phyloP scores from a whole-genome alignment of 2,329 filamentous ascomycete genomes.

The Monilinia fructigena region DNA sequence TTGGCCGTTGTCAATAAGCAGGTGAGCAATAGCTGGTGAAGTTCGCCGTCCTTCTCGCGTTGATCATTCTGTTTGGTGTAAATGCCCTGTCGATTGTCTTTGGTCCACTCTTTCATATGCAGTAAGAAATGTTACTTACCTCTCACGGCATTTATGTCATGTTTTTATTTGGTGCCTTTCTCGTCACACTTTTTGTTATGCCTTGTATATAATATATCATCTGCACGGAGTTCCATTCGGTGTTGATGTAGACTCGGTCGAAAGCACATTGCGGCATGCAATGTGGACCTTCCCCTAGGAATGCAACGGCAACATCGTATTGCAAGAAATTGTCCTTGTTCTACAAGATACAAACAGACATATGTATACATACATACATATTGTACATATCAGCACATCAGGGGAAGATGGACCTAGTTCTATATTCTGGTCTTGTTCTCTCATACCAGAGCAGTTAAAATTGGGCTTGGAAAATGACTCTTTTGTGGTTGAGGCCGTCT shows the following conservation, averaged over 20 bases:
- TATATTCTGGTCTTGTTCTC: slow-evolving; percentile 2
- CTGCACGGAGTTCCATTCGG: slow-evolving; percentile 8
- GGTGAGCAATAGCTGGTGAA: neutral
- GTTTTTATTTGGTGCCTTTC: slow-evolving; percentile 15
- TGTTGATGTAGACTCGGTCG: slow-evolving; percentile 13
- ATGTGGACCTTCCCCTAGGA: slow-evolving; percentile 12
- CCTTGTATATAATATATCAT: slow-evolving; percentile 10
- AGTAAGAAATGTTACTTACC: slow-evolving; percentile 23
- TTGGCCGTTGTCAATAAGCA: slow-evolving; percentile 5
- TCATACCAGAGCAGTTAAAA: slow-evolving; percentile 15
- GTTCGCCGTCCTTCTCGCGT: slow-evolving; percentile 1
- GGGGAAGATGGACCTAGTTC: neutral
- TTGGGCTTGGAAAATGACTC: neutral
- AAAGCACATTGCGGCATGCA: slow-evolving; percentile 9
- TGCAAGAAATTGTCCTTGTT: slow-evolving; percentile 12
- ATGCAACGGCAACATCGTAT: slow-evolving; percentile 21
- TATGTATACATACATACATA: slow-evolving; percentile 14
- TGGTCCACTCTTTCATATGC: slow-evolving; percentile 18
- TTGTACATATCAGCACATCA: slow-evolving; percentile 9
- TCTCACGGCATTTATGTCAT: slow-evolving; percentile 22
- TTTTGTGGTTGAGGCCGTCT: slow-evolving; percentile 18
- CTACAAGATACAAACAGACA: slow-evolving; percentile 14
- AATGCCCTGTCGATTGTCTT: slow-evolving; percentile 6
- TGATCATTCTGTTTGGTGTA: neutral
- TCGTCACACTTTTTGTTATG: slow-evolving; percentile 17